phyloP scores from a whole-genome alignment of 139 green algal genomes.

The Tetradesmus lagerheimii region DNA sequence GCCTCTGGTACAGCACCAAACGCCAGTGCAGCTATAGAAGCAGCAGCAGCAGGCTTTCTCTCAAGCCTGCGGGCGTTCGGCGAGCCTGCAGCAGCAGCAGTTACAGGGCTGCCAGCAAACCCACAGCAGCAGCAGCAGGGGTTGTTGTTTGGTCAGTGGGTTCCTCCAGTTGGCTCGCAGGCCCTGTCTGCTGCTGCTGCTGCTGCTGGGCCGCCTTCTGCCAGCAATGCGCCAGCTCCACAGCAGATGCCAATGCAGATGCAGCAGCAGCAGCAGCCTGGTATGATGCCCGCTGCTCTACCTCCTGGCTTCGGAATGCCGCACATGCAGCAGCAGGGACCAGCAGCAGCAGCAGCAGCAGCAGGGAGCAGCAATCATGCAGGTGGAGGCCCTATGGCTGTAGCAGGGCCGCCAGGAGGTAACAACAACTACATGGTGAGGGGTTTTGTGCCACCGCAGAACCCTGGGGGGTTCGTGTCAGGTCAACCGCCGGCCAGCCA shows the following conservation, averaged over 20 bases:
- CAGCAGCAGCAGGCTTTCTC: constrained; percentile 15
- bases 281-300: neutral
- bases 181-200: neutral
- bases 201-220: neutral
- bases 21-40: neutral
- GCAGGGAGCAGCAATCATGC: neutral
- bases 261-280: neutral
- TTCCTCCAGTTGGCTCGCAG: neutral
- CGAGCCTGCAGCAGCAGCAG: neutral
- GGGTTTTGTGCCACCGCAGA: neutral
- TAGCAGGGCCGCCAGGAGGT: neutral
- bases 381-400: neutral
- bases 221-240: neutral
- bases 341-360: neutral
- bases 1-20: neutral
- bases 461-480: neutral
- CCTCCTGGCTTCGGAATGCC: neutral
- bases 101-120: neutral
- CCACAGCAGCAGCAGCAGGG: neutral
- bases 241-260: neutral
- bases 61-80: neutral
- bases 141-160: neutral
- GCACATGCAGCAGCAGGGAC: neutral
- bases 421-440: neutral
- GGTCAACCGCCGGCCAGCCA: neutral